Evolutionary conservation across 2,329 filamentous ascomycete species (phyloP), one percentile per base, ranked within the genome.

Genomic region (Penicillium carneum): DNA sequence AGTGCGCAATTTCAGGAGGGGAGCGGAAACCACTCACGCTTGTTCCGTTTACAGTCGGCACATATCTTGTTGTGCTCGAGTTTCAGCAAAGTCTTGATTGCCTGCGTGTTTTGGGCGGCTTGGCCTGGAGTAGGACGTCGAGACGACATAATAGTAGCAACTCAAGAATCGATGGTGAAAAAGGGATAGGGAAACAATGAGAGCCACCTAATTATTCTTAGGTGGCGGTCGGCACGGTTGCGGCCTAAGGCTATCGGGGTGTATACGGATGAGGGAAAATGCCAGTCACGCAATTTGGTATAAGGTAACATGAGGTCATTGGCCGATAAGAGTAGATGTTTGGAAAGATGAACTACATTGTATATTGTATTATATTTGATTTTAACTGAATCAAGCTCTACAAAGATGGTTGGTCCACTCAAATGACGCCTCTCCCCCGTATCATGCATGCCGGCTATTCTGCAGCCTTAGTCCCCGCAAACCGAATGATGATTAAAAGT

Each of bases 11-110:
- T 59, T 46, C 31, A 65, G 58, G 50, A 62, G 55, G 57, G 56
- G 49, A 58, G 46, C 49, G 50, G 54, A 23, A 38, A 82, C 5
- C 29, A 46, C 89, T 69, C 80, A 96, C 93, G 95, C 80, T 98
- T 99, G 84, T 98, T 99, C 78, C 90, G 89, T 84, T 99, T 99
- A 87, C 95, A 99, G 80, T 99, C 95, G 63, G 94, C 92, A 84
- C 95, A 99, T 76, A 91, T 88, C 84, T 99, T 99, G 83, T 99
- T 99, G 65, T 88, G 83, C 75, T 98, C 94, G 70, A 99, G 83
- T 82, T 98, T 99, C 77, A 98, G 84, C 70, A 99, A 86, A 76
- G 87, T 93, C 84, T 98, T 98, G 79, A 99, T 92, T 46, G 93
- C 96, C 77, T 90, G 88, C 78, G 92, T 90, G 82, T 99, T 99